Evolutionary conservation across 768 basidiomycete species (phyloP), one percentile per base, ranked within the genome.

Genomic region (Lentinula sp.): DNA sequence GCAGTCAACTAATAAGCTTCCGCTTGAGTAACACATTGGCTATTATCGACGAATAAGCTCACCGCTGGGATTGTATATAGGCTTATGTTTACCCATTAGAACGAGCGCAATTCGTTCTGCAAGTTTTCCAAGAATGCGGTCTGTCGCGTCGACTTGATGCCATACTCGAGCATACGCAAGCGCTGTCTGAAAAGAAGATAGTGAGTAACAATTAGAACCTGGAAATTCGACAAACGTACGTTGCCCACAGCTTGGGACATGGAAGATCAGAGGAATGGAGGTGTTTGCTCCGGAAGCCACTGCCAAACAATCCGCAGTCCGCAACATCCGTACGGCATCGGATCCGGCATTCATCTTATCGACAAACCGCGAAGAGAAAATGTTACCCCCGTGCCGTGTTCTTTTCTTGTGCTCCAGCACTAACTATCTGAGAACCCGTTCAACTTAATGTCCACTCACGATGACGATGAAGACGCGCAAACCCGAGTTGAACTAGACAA

Each of bases 1-100:
- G 59, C 93, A 95, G 74, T 99, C 97, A 65, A 91, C 96, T 97
- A 63, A 28, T 13, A 45, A 15, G 57, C 34, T 32, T 35, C 1
- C 21, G 42, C 55, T 11, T 49, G 39, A 39, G 8, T 5, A 4
- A 32, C 13, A n/a, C 23, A 42, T 35, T 35, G 28, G 43, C 9
- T 11, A 16, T 16, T 11, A 42, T 31, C 13, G 21, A 35, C 15
- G 32, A 62, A 11, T 35, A 43, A 6, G 76, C 88, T 61, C 63
- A 94, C 96, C 84, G 65, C 88, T 83, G 9, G 93, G 93, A 74
- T 98, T 94, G 68, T 92, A 98, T 43, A 95, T 93, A 5, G 96
- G 95, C 70, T 98, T 99, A 74, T 98, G 95, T 76, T 98, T 99
- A 70, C 96, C 97, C 96, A 98, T 98, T 50, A 99, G 81, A 35